Evolutionary conservation across 2,329 filamentous ascomycete genomes (phyloP).

Genomic region (Fusarium sp.): DNA sequence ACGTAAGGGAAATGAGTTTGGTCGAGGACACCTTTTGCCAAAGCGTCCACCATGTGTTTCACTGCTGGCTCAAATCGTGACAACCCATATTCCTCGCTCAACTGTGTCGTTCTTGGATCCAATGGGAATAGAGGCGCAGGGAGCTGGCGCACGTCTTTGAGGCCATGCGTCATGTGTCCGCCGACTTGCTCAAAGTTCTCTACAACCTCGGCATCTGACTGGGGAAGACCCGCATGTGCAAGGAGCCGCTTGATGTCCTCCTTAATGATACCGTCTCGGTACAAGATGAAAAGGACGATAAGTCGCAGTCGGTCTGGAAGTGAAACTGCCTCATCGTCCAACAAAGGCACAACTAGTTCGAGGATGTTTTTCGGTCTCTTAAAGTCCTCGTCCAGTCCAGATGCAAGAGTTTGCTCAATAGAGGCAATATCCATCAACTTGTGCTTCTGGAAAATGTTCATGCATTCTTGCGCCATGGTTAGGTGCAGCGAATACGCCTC

Average conservation of each 20-base stretch:
- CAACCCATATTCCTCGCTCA: slow-evolving; percentile 85
- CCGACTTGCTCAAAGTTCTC: slow-evolving; percentile 87
- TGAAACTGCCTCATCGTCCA: slow-evolving; percentile 85
- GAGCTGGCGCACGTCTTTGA: slow-evolving; percentile 83
- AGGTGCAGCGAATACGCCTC: slow-evolving; percentile 95
- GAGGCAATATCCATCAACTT: slow-evolving; percentile 91
- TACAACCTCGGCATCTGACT: slow-evolving; percentile 80
- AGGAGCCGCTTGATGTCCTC: slow-evolving; percentile 90
- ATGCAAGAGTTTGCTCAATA: slow-evolving; percentile 91
- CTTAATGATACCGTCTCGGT: slow-evolving; percentile 85
- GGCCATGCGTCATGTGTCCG: slow-evolving; percentile 74
- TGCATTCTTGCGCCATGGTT: slow-evolving; percentile 97
- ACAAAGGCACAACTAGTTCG: slow-evolving; percentile 86
- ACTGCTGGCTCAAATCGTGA: slow-evolving; percentile 88
- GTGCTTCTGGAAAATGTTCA: slow-evolving; percentile 89
- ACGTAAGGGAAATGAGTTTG: slow-evolving; percentile 78
- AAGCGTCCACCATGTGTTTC: slow-evolving; percentile 85
- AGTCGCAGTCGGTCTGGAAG: slow-evolving; percentile 85
- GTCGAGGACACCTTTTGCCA: slow-evolving; percentile 78
- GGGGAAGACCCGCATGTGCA: slow-evolving; percentile 83
- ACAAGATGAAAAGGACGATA: slow-evolving; percentile 87
- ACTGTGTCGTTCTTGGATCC: slow-evolving; percentile 69
- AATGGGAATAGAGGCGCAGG: slow-evolving; percentile 79
- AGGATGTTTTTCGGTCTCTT: slow-evolving; percentile 91
- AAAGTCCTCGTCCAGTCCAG: slow-evolving; percentile 92